phyloP scores from a whole-genome alignment of 2,329 filamentous ascomycete genomes.

The Pyrenophora teres region DNA sequence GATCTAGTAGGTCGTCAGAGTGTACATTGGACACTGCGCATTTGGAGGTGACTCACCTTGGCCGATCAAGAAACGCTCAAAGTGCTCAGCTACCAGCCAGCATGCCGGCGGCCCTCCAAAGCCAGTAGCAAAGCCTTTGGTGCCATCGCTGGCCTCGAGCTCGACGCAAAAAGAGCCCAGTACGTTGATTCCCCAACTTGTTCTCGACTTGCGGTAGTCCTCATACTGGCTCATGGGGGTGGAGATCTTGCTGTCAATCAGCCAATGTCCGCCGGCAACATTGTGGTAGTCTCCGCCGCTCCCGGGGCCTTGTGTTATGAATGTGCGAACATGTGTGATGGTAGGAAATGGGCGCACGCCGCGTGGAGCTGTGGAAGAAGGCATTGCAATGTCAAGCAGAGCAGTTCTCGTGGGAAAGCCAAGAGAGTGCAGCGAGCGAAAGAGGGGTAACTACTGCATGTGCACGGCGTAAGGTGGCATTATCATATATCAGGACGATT shows the following conservation, averaged over 20 bases:
- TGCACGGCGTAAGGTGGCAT: constrained; percentile 12
- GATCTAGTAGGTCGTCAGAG: constrained; percentile 59
- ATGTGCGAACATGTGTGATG: constrained; percentile 76
- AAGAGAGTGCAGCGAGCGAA: constrained; percentile 13
- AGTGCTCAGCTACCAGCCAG: constrained; percentile 93
- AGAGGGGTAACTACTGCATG: constrained; percentile 20
- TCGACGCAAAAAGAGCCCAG: constrained; percentile 90
- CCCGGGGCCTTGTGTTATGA: constrained; percentile 68
- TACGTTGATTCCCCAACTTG: constrained; percentile 95
- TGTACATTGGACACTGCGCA: not conserved
- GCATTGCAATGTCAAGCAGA: constrained; percentile 27
- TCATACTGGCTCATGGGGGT: constrained; percentile 92
- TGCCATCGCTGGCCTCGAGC: constrained; percentile 85
- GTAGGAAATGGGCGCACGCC: constrained; percentile 65
- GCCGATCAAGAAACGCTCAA: constrained; percentile 87
- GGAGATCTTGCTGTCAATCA: constrained; percentile 89
- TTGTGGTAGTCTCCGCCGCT: constrained; percentile 78
- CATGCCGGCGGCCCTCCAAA: constrained; percentile 93
- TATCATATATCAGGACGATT: constrained; percentile 29
- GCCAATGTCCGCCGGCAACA: constrained; percentile 74
- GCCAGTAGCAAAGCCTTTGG: constrained; percentile 91
- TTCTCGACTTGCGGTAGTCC: constrained; percentile 83
- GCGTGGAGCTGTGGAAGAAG: constrained; percentile 21
- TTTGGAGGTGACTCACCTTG: constrained; percentile 55
- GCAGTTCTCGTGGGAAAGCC: constrained; percentile 4